These are phyloP conservation scores for Sphagnum fallax DNA, from an alignment of 228 moss, liverwort and hornwort species.

Conservation along the genomic window DNA sequence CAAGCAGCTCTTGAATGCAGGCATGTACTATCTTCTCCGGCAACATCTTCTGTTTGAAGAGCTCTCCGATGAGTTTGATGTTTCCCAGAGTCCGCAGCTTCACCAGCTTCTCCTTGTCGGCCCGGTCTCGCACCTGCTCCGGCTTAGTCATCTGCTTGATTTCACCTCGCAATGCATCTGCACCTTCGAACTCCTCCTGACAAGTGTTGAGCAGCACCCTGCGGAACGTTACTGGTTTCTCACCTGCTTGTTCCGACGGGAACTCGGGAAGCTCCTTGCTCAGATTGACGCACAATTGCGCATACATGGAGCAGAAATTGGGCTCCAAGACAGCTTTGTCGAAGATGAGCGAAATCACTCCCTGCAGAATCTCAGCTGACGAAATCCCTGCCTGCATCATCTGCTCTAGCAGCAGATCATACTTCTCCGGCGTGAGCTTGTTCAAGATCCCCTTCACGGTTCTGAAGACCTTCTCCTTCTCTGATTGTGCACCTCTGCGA, in stretches of 20 bases:
- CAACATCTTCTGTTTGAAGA: constrained; percentile 79
- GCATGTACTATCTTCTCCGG: constrained; percentile 69
- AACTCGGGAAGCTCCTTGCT: constrained; percentile 79
- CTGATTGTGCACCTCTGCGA: constrained; percentile 49
- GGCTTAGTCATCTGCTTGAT: constrained; percentile 59
- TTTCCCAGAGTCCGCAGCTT: constrained; percentile 62
- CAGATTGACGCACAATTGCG: constrained; percentile 62
- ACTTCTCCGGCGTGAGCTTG: constrained; percentile 77
- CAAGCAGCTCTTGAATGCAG: constrained; percentile 72
- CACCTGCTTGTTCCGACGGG: constrained; percentile 36
- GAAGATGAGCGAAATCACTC: constrained; percentile 67
- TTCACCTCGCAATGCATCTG: constrained; percentile 66
- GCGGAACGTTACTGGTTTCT: constrained; percentile 55
- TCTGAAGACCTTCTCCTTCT: constrained; percentile 57
- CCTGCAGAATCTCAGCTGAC: constrained; percentile 63
- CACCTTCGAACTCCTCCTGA: constrained; percentile 74
- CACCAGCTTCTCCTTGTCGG: constrained; percentile 51
- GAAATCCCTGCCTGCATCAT: constrained; percentile 64
- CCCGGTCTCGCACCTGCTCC: constrained; percentile 39
- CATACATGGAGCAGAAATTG: constrained; percentile 70
- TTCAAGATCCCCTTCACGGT: constrained; percentile 67
- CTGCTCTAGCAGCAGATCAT: constrained; percentile 55
- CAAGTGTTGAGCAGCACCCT: constrained; percentile 63
- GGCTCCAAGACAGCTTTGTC: constrained; percentile 77
- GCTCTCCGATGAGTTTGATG: constrained; percentile 78